Evolutionary conservation across 805 yeast genomes (phyloP), one percentile per base, ranked within the genome.

Genomic region (Cyberlindnera japonica): DNA sequence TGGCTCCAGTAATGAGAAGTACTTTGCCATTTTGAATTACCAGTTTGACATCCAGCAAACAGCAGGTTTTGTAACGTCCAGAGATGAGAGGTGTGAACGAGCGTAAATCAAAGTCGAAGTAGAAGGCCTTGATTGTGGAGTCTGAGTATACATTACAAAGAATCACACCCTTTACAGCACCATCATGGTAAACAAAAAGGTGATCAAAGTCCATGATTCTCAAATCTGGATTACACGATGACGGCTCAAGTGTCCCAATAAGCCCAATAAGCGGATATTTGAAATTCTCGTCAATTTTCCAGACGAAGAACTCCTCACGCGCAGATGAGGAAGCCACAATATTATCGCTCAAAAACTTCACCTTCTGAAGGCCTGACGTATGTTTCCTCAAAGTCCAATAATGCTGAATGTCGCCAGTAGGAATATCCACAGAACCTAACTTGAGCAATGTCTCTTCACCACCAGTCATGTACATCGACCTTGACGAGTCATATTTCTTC

Each of bases 401-500:
- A 26, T 69, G 71, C 8, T 55, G 52, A 2, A 84, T 47, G 0
- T 50, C 44, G 1, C 88, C 87, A 16, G 54, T 51, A 1, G 17
- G 31, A 13, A 40, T 34, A 38, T 59, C 41, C 3, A 64, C 43
- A 22, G 64, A 53, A 3, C 81, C 74, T n/a, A 91, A 48, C 44
- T 77, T 74, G 5, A 93, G 63, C 0, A 87, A 74, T 0, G 97
- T 84, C 56, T 93, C 99, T 59, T 93, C 99, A 0, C 96, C 81
- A 5, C 88, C 98, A 5, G 91, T 79, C 23, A 86, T 72, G 16
- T 88, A 55, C 4, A 83, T 52, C 0, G 63, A 63, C 35, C 62
- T 60, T 1, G 22, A 35, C 0, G 47, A 37, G 7, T 59, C 58
- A 9, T 36, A 24, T 3, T 40, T 46, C 7, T 46, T 32, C 0